Percentiles rank a stretch among this genome's conserved stretches.
These are phyloP conservation scores for Thelephora terrestris DNA, from an alignment of 1,284 basidiomycete genomes.

Conservation along the genomic window DNA sequence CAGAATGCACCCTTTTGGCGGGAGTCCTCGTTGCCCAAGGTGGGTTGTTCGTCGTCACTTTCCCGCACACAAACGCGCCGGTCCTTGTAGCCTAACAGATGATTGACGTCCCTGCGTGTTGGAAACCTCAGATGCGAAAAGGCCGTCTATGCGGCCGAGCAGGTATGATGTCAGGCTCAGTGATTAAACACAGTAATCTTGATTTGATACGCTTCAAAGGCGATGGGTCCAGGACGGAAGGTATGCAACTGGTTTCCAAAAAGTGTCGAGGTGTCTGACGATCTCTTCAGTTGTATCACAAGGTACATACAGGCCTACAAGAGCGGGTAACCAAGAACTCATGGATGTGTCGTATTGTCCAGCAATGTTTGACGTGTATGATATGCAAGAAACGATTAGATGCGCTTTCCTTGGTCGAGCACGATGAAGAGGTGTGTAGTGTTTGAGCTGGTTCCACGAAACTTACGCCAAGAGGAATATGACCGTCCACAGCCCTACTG, in stretches of 20 bases:
- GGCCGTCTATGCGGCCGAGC: slow-evolving; percentile 72
- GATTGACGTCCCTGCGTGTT: slow-evolving; percentile 41
- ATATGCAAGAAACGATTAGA: slow-evolving; percentile 65
- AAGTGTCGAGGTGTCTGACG: background rate
- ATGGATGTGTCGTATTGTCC: slow-evolving; percentile 6
- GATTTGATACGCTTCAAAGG: slow-evolving; percentile 30
- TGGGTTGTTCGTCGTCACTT: slow-evolving; percentile 2
- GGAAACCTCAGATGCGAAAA: slow-evolving; percentile 53
- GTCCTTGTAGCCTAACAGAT: background rate
- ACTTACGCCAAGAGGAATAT: slow-evolving; percentile 4
- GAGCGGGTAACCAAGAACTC: background rate
- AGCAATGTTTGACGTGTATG: slow-evolving; percentile 67
- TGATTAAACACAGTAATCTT: background rate
- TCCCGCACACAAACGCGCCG: background rate
- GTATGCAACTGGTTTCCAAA: slow-evolving; percentile 24
- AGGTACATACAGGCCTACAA: slow-evolving; percentile 30
- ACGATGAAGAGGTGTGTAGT: slow-evolving; percentile 57
- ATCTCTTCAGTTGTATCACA: slow-evolving; percentile 60
- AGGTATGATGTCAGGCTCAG: slow-evolving; percentile 34
- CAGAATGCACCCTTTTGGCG: slow-evolving; percentile 57
- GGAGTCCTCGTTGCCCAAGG: slow-evolving; percentile 50
- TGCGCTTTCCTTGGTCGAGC: slow-evolving; percentile 62
- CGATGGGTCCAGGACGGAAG: slow-evolving; percentile 73
- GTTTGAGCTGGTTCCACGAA: slow-evolving; percentile 1
- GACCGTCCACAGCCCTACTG: slow-evolving; percentile 45